These are phyloP conservation scores for Schwanniomyces pseudopolymorphus DNA, from an alignment of 805 yeast species.

Conservation along the genomic window DNA sequence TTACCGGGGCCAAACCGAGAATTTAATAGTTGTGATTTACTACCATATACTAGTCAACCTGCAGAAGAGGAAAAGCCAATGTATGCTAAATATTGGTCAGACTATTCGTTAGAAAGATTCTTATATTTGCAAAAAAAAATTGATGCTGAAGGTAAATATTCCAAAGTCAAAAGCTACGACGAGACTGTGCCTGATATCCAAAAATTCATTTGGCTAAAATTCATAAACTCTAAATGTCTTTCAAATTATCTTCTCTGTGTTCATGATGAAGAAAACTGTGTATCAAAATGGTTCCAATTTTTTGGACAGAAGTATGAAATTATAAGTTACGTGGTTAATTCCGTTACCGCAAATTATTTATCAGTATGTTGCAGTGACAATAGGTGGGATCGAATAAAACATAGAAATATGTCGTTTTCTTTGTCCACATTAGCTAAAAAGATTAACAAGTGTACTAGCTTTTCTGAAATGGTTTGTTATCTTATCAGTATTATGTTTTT, in stretches of 20 bases:
- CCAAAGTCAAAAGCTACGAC: background rate
- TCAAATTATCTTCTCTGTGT: conserved; percentile 1
- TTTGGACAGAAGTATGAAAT: conserved; percentile 4
- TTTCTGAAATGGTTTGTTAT: conserved; percentile 5
- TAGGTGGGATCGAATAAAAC: conserved; percentile 1
- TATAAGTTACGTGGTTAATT: background rate
- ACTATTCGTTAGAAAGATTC: too few species aligned
- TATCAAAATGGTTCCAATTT: background rate
- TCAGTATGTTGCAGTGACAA: background rate
- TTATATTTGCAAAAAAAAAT: too few species aligned
- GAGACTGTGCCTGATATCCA: conserved; percentile 2
- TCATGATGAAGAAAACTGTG: conserved; percentile 1
- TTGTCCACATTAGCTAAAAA: background rate
- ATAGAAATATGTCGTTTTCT: background rate
- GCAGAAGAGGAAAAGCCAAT: too few species aligned
- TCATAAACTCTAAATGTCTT: background rate
- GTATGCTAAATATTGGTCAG: too few species aligned
- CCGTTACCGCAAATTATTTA: conserved; percentile 2
- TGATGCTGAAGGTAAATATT: too few species aligned
- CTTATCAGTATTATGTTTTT: conserved; percentile 5
- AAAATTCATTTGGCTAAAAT: conserved; percentile 1
- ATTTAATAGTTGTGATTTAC: too few species aligned
- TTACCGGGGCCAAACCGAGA: too few species aligned
- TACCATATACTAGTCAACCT: too few species aligned
- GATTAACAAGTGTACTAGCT: background rate